Evolutionary conservation across 73 alveolate genomes (phyloP).

Genomic region (Paramecium caudatum): DNA sequence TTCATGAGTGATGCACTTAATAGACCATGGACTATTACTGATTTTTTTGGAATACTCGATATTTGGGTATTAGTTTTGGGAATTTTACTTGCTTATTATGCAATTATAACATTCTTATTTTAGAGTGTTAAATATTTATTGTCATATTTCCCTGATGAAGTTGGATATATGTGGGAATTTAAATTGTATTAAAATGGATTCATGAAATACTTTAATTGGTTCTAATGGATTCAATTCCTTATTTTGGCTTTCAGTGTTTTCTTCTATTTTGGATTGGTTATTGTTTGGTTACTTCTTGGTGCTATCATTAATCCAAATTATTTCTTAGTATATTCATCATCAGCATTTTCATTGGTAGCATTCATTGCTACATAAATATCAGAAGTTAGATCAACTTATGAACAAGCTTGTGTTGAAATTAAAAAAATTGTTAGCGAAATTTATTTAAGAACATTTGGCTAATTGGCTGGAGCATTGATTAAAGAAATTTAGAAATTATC

Average conservation of each 20-base stretch:
- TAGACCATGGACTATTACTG: constrained; percentile 58
- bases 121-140: constrained; percentile 24
- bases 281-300: constrained; percentile 50
- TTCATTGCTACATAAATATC: not conserved
- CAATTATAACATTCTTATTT: constrained; percentile 21
- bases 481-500: constrained; percentile 34
- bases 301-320: constrained; percentile 37
- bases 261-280: constrained; percentile 6
- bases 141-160: constrained; percentile 52
- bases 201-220: constrained; percentile 30
- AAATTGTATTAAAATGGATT: not conserved
- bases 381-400: not conserved
- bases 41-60: not conserved
- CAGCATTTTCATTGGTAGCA: constrained; percentile 23
- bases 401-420: not conserved
- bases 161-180: constrained; percentile 37
- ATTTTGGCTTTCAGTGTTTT: constrained; percentile 28
- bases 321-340: not conserved
- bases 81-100: constrained; percentile 29
- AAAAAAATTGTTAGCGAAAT: constrained; percentile 10
- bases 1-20: constrained; percentile 19
- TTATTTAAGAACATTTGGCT: constrained; percentile 29
- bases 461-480: not conserved
- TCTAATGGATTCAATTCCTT: constrained; percentile 23
- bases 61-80: constrained; percentile 38